phyloP scores from a whole-genome alignment of 495 filamentous ascomycete genomes.

The Wilcoxina mikolae region DNA sequence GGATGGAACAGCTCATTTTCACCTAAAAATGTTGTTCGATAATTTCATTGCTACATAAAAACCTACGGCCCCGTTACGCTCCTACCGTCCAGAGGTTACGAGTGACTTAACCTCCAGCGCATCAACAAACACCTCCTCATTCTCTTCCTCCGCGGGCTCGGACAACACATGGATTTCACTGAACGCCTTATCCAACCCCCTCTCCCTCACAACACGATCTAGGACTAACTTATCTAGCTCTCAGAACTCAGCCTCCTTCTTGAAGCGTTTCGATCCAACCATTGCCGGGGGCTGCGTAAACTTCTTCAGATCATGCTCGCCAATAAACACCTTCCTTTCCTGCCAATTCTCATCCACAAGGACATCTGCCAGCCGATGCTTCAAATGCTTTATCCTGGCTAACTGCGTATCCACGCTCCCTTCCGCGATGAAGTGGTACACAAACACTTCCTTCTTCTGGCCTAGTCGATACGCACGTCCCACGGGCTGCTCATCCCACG shows the following conservation, averaged over 20 bases:
- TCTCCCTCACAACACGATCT: neutral
- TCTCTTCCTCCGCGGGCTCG: no score
- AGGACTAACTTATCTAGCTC: neutral
- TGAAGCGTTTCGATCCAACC: neutral
- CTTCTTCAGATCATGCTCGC: neutral
- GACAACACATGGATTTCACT: neutral
- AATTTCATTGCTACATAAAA: no score
- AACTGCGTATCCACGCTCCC: neutral
- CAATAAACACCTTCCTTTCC: neutral
- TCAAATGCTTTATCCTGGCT: neutral
- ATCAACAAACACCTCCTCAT: no score
- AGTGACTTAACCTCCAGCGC: no score
- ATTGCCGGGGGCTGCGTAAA: neutral
- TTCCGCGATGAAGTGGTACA: conserved; percentile 41
- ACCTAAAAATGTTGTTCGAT: no score
- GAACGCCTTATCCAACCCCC: neutral
- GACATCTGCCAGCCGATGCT: neutral
- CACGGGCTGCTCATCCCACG: conserved; percentile 73
- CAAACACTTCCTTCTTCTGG: conserved; percentile 66
- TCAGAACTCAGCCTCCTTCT: neutral
- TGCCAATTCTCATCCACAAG: neutral
- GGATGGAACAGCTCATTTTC: no score
- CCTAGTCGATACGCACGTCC: conserved; percentile 78
- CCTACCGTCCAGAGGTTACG: no score
- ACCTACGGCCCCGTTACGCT: no score